Percentiles rank a stretch among this genome's conserved stretches.
phyloP scores from a whole-genome alignment of 1,284 basidiomycete genomes.

The Sphagnurus paluster region DNA sequence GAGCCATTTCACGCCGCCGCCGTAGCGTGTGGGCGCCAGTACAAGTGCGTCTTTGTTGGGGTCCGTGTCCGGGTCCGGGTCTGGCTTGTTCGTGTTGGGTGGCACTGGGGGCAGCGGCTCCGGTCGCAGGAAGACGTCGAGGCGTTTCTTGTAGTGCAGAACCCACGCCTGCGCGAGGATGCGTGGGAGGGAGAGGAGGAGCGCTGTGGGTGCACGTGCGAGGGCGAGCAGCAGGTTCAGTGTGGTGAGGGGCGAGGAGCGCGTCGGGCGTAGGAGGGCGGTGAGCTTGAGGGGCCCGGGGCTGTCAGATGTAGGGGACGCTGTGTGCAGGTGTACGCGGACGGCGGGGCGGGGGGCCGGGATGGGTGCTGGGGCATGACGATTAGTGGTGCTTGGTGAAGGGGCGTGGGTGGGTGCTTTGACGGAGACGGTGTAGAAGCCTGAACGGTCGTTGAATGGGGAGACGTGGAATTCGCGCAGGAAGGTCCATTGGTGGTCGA shows the following conservation, averaged over 20 bases:
- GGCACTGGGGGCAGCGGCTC: conserved; percentile 47
- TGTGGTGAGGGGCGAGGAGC: conserved; percentile 43
- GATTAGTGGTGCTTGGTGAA: conserved; percentile 38
- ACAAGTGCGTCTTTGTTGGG: not conserved
- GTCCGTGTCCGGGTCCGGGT: too few species aligned
- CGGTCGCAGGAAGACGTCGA: conserved; percentile 66
- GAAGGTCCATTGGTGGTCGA: conserved; percentile 72
- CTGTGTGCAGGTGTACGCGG: conserved; percentile 45
- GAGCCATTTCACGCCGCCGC: conserved; percentile 51
- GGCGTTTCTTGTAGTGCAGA: conserved; percentile 64
- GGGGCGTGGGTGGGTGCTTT: conserved; percentile 47
- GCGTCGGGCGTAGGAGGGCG: conserved; percentile 41
- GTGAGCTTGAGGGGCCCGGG: conserved; percentile 49
- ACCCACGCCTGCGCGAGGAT: conserved; percentile 67
- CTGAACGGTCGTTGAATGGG: conserved; percentile 76
- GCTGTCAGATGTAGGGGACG: conserved; percentile 15
- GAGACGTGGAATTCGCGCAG: conserved; percentile 77
- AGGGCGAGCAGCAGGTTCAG: conserved; percentile 44
- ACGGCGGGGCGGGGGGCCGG: conserved; percentile 38
- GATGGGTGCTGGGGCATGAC: conserved; percentile 2
- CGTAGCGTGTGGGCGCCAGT: conserved; percentile 4
- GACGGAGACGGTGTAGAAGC: conserved; percentile 61
- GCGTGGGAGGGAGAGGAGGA: conserved; percentile 62
- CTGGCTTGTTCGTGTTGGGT: too few species aligned
- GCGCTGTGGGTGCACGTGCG: conserved; percentile 49